Evolutionary conservation across 1,284 basidiomycete genomes (phyloP).

Genomic region (Austroboletus novae-zelandiae): DNA sequence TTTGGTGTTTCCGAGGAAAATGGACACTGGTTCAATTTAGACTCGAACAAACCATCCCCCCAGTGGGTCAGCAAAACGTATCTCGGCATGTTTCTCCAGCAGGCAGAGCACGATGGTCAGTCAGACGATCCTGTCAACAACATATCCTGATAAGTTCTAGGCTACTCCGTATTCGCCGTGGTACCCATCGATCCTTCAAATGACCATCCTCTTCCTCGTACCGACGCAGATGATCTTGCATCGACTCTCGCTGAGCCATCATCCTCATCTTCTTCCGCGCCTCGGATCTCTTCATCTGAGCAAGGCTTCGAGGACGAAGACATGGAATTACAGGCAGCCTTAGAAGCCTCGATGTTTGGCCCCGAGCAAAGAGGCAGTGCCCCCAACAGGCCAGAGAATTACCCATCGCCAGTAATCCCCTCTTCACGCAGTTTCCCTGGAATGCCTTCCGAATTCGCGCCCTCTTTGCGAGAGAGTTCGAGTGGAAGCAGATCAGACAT

Average conservation of each 20-base stretch:
- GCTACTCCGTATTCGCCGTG: slow-evolving; percentile 88
- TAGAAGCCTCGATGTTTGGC: slow-evolving; percentile 70
- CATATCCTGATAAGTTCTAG: slow-evolving; percentile 37
- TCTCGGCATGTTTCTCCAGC: slow-evolving; percentile 82
- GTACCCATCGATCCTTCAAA: slow-evolving; percentile 49
- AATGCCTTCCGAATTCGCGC: slow-evolving; percentile 9
- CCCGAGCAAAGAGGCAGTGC: slow-evolving; percentile 1
- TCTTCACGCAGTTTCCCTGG: slow-evolving; percentile 25
- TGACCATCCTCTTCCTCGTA: slow-evolving; percentile 53
- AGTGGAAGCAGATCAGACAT: slow-evolving; percentile 6
- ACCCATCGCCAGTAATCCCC: slow-evolving; percentile 31
- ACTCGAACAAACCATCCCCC: slow-evolving; percentile 71
- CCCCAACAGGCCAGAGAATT: slow-evolving; percentile 15
- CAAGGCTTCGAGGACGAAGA: slow-evolving; percentile 78
- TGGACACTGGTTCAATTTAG: slow-evolving; percentile 89
- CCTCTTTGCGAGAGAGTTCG: slow-evolving; percentile 6
- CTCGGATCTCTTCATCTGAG: slow-evolving; percentile 21
- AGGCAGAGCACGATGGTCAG: slow-evolving; percentile 81
- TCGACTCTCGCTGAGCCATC: slow-evolving; percentile 51
- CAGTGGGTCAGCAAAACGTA: slow-evolving; percentile 85
- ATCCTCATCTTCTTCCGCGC: slow-evolving; percentile 9
- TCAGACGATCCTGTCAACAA: not conserved
- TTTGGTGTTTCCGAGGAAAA: slow-evolving; percentile 61
- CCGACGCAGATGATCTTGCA: slow-evolving; percentile 65
- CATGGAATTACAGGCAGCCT: slow-evolving; percentile 79